A percentile compares a stretch with the other conserved stretches of the same genome.
Evolutionary conservation across 768 basidiomycete species (phyloP).

Genomic region (Epithele typhae): DNA sequence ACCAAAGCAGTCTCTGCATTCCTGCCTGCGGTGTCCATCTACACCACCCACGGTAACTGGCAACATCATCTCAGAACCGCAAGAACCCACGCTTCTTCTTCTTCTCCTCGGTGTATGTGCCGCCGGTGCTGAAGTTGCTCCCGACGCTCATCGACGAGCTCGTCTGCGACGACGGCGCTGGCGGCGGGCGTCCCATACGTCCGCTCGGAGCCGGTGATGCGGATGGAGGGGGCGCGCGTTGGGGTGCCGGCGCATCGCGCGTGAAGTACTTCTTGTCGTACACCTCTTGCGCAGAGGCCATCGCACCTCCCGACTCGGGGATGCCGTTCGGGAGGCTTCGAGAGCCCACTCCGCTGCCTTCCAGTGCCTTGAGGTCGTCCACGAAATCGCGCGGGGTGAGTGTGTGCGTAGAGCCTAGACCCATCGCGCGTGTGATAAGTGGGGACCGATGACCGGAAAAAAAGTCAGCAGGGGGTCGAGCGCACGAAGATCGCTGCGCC

Average conservation of each 20-base stretch:
- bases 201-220: constrained; percentile 27
- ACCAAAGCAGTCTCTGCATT: too few species aligned
- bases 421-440: too few species aligned
- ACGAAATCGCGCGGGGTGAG: constrained; percentile 80
- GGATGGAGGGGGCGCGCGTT: constrained; percentile 33
- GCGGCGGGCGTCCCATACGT: constrained; percentile 22
- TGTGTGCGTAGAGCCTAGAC: constrained; percentile 83
- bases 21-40: too few species aligned
- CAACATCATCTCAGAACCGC: constrained; percentile 54
- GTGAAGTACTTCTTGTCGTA: constrained; percentile 80
- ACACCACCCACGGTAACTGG: too few species aligned
- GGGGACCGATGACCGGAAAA: too few species aligned
- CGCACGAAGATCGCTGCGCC: too few species aligned
- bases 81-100: constrained; percentile 76
- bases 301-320: constrained; percentile 38
- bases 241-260: constrained; percentile 55
- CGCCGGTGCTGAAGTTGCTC: constrained; percentile 13
- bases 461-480: too few species aligned
- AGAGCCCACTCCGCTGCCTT: constrained; percentile 83
- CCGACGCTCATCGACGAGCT: constrained; percentile 39
- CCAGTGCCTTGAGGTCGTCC: constrained; percentile 83
- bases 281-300: constrained; percentile 63
- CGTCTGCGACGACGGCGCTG: constrained; percentile 47
- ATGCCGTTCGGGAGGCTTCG: constrained; percentile 67
- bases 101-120: constrained; percentile 44